A percentile compares a stretch with the other conserved stretches of the same genome.
These are phyloP conservation scores for Breynia disticha DNA, from an alignment of 441 rosid species.

Conservation along the genomic window DNA sequence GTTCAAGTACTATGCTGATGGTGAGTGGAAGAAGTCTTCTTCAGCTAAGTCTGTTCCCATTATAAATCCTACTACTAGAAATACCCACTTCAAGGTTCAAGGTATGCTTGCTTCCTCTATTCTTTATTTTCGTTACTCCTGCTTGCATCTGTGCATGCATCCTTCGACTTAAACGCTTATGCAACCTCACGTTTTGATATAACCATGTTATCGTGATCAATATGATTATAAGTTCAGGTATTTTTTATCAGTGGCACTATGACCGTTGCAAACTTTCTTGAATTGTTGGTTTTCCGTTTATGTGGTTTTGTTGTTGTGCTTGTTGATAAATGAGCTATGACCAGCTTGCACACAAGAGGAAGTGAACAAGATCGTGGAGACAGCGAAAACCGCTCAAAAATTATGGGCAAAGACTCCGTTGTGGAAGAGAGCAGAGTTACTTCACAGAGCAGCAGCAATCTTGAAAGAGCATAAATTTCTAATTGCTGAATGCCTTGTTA, in stretches of 20 bases:
- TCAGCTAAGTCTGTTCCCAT: conserved; percentile 75
- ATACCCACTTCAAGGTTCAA: conserved; percentile 88
- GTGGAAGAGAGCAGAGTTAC: conserved; percentile 95
- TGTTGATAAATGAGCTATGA: background rate
- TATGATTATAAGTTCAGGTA: no score
- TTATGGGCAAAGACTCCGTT: conserved; percentile 91
- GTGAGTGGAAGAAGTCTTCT: conserved; percentile 74
- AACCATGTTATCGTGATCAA: no score
- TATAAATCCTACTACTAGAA: conserved; percentile 75
- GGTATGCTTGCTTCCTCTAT: conserved; percentile 27
- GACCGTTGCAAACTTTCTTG: background rate
- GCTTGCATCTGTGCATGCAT: no score
- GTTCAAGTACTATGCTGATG: conserved; percentile 69
- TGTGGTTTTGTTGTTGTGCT: background rate
- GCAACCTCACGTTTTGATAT: no score
- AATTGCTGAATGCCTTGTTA: conserved; percentile 79
- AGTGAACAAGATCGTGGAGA: conserved; percentile 80
- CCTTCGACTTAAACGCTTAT: no score
- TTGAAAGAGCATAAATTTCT: conserved; percentile 76
- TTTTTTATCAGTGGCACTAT: no score
- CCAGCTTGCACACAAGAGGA: conserved; percentile 94
- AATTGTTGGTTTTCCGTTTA: background rate
- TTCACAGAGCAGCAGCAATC: conserved; percentile 85
- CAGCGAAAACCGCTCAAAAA: conserved; percentile 71
- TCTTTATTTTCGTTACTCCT: no score